Conservation (phyloP, 495 filamentous ascomycete genomes). For the Monascus purpureus region DNA sequence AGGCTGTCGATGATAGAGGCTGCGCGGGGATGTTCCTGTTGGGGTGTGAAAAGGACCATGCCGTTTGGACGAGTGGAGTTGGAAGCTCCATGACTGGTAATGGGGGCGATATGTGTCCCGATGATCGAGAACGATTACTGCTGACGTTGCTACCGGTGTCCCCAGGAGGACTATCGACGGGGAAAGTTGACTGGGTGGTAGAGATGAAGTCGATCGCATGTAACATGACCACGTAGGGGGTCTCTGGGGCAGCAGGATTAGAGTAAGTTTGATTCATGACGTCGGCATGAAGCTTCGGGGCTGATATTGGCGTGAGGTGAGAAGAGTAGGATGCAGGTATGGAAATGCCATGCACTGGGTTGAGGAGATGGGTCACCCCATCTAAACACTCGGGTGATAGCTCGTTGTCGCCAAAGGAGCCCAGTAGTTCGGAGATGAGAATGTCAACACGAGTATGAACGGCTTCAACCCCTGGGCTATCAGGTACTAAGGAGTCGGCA, state of each 20-base stretch:
- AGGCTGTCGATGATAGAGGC: conserved; percentile 19
- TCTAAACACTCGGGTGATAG: conserved; percentile 83
- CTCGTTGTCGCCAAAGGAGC: conserved; percentile 86
- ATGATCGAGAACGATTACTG: conserved; percentile 1
- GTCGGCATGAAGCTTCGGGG: conserved; percentile 74
- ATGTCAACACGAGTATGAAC: conserved; percentile 67
- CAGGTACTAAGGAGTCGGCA: conserved; percentile 4
- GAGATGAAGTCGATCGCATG: conserved; percentile 75
- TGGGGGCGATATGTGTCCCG: conserved; percentile 5
- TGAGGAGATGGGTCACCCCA: conserved; percentile 74
- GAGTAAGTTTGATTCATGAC: conserved; percentile 43
- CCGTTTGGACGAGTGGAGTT: conserved; percentile 25
- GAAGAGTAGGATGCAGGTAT: conserved; percentile 89
- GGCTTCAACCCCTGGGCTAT: conserved; percentile 1
- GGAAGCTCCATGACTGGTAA: conserved; percentile 17
- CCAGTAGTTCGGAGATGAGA: conserved; percentile 81
- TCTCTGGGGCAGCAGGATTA: conserved; percentile 60
- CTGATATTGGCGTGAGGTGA: conserved; percentile 79
- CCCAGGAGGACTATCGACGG: conserved; percentile 5
- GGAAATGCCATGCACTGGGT: conserved; percentile 68
- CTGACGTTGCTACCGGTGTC: conserved; percentile 5
- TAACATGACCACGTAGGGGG: conserved; percentile 86
- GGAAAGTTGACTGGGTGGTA: conserved; percentile 17
- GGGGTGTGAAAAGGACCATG: conserved; percentile 37
- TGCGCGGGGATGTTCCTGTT: conserved; percentile 27